Evolutionary conservation across 2,329 filamentous ascomycete genomes (phyloP).

Genomic region (Trichoderma hamatum): DNA sequence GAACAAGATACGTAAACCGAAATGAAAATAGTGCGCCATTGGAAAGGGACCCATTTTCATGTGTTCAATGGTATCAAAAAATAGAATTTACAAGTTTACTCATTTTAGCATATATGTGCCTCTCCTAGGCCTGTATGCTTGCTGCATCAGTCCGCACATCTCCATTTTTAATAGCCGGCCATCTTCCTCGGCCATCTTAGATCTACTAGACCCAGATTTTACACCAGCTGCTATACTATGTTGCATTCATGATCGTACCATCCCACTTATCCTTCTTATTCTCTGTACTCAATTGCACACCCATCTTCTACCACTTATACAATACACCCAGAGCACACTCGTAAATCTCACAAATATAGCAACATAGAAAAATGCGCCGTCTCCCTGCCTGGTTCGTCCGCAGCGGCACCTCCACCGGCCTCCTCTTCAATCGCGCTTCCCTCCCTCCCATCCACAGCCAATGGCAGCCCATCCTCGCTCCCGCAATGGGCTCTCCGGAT

Average conservation of each 20-base stretch:
- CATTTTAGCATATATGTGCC: background rate
- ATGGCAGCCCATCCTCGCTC: conserved; percentile 56
- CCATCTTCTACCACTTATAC: background rate
- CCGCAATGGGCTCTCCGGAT: conserved; percentile 67
- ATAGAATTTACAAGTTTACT: background rate
- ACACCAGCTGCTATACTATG: background rate
- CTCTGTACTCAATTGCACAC: background rate
- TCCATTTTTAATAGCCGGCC: background rate
- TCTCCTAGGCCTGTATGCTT: background rate
- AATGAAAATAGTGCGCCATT: too few species aligned
- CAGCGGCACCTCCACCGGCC: conserved; percentile 69
- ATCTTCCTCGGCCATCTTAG: background rate
- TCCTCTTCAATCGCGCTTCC: conserved; percentile 51
- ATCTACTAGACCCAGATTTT: background rate
- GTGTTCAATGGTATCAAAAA: too few species aligned
- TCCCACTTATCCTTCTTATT: background rate
- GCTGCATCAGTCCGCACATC: background rate
- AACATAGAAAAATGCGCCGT: conserved; percentile 29
- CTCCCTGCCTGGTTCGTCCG: conserved; percentile 52
- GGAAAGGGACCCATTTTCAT: too few species aligned
- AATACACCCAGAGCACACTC: background rate
- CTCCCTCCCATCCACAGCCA: conserved; percentile 43
- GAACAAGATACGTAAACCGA: background rate
- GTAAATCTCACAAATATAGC: background rate
- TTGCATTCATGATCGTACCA: background rate